Percentiles rank a stretch among this genome's conserved stretches.
Conservation (phyloP, 2,329 filamentous ascomycete species). For the Fusarium sp. region DNA sequence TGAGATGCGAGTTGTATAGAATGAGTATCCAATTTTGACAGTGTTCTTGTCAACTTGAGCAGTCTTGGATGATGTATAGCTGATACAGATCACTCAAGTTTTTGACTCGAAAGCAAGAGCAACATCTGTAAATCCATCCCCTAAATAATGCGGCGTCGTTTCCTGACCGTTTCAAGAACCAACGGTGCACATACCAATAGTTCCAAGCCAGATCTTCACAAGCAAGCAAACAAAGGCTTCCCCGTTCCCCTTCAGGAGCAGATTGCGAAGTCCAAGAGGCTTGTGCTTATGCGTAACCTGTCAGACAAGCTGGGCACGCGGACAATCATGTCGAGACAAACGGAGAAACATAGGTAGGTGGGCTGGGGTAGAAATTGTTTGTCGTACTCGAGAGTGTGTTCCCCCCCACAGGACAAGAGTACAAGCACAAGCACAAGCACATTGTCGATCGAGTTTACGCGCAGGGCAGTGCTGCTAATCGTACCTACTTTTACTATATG, state of each 20-base stretch:
- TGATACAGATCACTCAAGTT: not conserved
- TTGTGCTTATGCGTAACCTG: not conserved
- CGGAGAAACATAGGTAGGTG: not conserved
- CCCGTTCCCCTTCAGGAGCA: slow-evolving; percentile 13
- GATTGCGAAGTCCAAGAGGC: slow-evolving; percentile 1
- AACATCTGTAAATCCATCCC: not conserved
- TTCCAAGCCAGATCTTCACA: not conserved
- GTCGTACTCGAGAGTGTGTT: slow-evolving; percentile 20
- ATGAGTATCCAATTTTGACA: not conserved
- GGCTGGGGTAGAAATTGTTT: slow-evolving; percentile 13
- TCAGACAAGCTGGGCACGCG: slow-evolving; percentile 22
- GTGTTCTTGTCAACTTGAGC: not conserved
- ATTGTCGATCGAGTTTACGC: slow-evolving; percentile 30
- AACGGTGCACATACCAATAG: slow-evolving; percentile 15
- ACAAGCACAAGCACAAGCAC: slow-evolving; percentile 6
- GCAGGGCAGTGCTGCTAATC: not conserved
- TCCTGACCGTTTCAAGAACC: not conserved
- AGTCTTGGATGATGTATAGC: not conserved
- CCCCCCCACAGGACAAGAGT: not conserved
- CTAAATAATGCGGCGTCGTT: not conserved
- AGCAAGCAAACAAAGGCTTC: slow-evolving; percentile 19
- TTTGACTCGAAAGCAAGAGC: not conserved
- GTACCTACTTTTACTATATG: not conserved
- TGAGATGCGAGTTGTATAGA: not conserved
- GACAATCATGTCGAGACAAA: slow-evolving; percentile 12